These are phyloP conservation scores for Glarea lozoyensis DNA, from an alignment of 495 filamentous ascomycete species.

Conservation along the genomic window DNA sequence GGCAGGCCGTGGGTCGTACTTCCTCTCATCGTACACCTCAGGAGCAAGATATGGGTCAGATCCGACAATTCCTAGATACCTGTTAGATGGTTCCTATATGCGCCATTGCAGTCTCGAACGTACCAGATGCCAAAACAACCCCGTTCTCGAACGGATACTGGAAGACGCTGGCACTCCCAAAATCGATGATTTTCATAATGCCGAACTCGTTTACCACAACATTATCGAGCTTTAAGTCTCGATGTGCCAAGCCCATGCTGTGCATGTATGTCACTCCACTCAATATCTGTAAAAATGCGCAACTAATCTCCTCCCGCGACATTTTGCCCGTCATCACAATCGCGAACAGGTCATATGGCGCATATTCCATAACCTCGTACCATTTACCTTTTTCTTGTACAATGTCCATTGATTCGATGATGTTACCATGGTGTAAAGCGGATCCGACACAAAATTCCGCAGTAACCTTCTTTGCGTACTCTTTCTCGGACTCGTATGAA, in stretches of 20 bases:
- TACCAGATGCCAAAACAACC: constrained; percentile 79
- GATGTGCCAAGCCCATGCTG: constrained; percentile 89
- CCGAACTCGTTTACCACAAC: constrained; percentile 94
- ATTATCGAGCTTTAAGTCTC: constrained; percentile 96
- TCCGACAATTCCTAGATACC: constrained; percentile 77
- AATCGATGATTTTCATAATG: constrained; percentile 99
- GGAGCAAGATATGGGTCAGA: constrained; percentile 97
- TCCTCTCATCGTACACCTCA: constrained; percentile 89
- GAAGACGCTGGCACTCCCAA: constrained; percentile 95
- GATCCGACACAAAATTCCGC: constrained; percentile 98
- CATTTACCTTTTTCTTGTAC: constrained; percentile 90
- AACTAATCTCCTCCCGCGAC: constrained; percentile 82
- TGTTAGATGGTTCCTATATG: constrained; percentile 13
- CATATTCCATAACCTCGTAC: constrained; percentile 99
- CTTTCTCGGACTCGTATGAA: constrained; percentile 84
- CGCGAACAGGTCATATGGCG: constrained; percentile 94
- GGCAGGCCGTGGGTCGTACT: constrained; percentile 88
- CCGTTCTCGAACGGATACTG: constrained; percentile 95
- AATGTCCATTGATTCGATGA: constrained; percentile 96
- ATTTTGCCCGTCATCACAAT: constrained; percentile 99
- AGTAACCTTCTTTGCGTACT: constrained; percentile 99
- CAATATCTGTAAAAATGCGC: constrained; percentile 88
- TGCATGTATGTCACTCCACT: constrained; percentile 97
- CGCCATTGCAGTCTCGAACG: constrained; percentile 24
- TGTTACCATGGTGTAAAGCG: constrained; percentile 94